phyloP scores from a whole-genome alignment of 441 rosid genomes.

The Bruguiera hainesii region DNA sequence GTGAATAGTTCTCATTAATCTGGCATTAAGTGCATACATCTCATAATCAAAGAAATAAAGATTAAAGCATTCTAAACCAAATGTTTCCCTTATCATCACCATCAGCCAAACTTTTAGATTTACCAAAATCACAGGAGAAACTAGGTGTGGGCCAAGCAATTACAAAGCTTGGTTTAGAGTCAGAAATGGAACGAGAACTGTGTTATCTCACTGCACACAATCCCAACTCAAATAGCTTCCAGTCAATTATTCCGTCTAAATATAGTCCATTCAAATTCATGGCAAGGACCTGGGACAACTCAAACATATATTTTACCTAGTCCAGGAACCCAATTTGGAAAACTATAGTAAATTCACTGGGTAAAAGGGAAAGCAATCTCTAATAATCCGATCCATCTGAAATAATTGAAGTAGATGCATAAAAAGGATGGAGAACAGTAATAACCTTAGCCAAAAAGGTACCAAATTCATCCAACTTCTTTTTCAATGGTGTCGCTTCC shows the following conservation, averaged over 20 bases:
- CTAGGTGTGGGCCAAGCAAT: background rate
- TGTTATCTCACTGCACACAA: background rate
- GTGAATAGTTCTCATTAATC: background rate
- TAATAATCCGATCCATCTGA: too few species aligned
- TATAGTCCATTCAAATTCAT: background rate
- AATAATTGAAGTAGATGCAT: background rate
- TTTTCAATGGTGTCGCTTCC: conserved; percentile 96
- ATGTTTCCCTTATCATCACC: background rate
- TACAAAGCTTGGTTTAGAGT: background rate
- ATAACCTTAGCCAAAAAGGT: conserved; percentile 96
- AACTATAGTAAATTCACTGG: background rate
- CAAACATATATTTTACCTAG: background rate
- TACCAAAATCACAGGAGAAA: conserved; percentile 5
- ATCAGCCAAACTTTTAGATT: conserved; percentile 11
- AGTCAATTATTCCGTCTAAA: background rate
- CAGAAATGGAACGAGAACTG: background rate
- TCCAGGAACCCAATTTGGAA: conserved; percentile 1
- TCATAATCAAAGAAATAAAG: background rate
- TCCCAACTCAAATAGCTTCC: conserved; percentile 1
- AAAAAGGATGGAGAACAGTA: conserved; percentile 5
- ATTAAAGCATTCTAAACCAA: background rate
- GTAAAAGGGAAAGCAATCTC: background rate
- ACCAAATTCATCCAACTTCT: conserved; percentile 97
- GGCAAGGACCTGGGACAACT: background rate
- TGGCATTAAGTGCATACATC: conserved; percentile 1